phyloP scores from a whole-genome alignment of 2,329 filamentous ascomycete species.

The Colletotrichum orchidophilum region DNA sequence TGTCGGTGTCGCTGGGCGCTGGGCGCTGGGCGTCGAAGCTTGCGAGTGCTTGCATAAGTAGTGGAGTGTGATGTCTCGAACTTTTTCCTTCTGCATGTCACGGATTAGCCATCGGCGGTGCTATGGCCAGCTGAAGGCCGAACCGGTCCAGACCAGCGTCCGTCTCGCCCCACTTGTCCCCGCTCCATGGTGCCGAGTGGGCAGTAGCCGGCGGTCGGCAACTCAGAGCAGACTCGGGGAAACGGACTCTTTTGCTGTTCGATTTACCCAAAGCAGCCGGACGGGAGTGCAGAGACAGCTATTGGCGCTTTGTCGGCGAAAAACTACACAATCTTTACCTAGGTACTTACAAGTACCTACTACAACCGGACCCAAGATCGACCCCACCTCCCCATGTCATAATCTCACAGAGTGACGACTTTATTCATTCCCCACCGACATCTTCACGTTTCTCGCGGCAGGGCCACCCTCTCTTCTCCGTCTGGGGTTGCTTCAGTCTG shows the following conservation, averaged over 20 bases:
- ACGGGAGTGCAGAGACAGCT: too few species aligned
- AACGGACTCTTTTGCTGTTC: too few species aligned
- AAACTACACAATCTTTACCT: too few species aligned
- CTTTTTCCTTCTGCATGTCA: not conserved
- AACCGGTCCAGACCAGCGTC: not conserved
- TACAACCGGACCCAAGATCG: too few species aligned
- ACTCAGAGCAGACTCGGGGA: not conserved
- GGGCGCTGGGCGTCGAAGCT: constrained; percentile 29
- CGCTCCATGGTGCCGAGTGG: not conserved
- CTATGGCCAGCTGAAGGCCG: not conserved
- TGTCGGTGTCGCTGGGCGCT: constrained; percentile 13
- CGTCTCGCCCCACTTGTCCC: not conserved
- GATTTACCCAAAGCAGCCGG: too few species aligned
- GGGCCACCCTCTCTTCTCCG: not conserved
- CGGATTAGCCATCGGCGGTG: constrained; percentile 2
- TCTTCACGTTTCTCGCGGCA: not conserved
- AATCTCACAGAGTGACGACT: too few species aligned
- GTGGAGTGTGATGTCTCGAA: not conserved
- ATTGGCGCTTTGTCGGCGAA: too few species aligned
- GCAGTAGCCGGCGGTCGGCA: constrained; percentile 18
- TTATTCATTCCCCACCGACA: not conserved
- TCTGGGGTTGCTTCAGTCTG: not conserved
- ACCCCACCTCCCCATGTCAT: too few species aligned
- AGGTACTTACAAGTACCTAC: too few species aligned
- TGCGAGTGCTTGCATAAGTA: constrained; percentile 2